Conservation (phyloP, 108 stramenopile genomes). For the Craspedostauros australis region DNA sequence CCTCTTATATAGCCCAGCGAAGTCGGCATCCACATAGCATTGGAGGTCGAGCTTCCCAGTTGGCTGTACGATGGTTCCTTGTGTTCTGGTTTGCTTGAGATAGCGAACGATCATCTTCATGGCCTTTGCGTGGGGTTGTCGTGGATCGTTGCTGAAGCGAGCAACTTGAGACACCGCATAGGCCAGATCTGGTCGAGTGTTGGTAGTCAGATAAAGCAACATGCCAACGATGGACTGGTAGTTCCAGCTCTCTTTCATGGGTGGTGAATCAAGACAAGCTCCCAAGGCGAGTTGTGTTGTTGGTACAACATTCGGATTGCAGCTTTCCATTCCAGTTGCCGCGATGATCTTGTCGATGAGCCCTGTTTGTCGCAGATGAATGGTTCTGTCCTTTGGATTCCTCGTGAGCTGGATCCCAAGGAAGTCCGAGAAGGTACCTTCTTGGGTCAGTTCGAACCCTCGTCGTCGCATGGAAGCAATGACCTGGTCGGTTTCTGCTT, state of each 20-base stretch:
- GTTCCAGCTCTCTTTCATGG: conserved; percentile 24
- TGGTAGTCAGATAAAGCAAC: conserved; percentile 34
- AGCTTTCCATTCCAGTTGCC: conserved; percentile 33
- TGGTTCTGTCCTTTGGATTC: conserved; percentile 1
- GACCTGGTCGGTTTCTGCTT: too few relatives aligned
- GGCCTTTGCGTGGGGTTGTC: conserved; percentile 33
- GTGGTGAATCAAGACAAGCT: conserved; percentile 24
- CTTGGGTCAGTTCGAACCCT: conserved; percentile 13
- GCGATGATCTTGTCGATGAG: conserved; percentile 38
- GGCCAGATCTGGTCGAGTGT: conserved; percentile 36
- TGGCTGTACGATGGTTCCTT: conserved; percentile 30
- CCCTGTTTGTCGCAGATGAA: conserved; percentile 32
- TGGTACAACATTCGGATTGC: conserved; percentile 25
- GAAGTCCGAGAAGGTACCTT: conserved; percentile 21
- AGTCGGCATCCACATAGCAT: conserved; percentile 45
- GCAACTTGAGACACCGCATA: conserved; percentile 43
- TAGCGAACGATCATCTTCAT: conserved; percentile 49
- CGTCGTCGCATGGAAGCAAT: too few relatives aligned
- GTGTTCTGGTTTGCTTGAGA: conserved; percentile 24
- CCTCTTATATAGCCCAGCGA: conserved; percentile 21
- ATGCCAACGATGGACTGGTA: conserved; percentile 40
- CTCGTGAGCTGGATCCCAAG: conserved; percentile 18
- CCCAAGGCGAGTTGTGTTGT: conserved; percentile 22
- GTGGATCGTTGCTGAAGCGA: conserved; percentile 26
- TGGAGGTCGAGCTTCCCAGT: conserved; percentile 12